These are phyloP conservation scores for Endogone sp. DNA, from an alignment of 192 early-diverging fungal species.

Conservation along the genomic window DNA sequence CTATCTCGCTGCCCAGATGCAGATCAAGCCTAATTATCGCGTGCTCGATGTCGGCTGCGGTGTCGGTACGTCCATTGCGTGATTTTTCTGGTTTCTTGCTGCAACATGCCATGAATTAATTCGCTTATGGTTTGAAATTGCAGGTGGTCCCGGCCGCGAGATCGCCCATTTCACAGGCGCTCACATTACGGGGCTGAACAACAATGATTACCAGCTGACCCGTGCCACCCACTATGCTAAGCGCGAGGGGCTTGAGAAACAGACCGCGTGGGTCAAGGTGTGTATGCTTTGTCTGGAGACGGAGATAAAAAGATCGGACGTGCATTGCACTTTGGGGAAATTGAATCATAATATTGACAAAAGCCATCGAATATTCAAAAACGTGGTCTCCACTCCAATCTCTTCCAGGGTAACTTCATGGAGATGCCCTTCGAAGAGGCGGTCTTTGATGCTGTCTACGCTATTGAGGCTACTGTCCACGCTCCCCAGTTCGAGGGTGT, in stretches of 20 bases:
- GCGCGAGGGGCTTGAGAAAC: constrained; percentile 57
- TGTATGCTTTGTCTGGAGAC: background rate
- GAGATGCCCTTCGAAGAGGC: constrained; percentile 82
- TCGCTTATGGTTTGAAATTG: too few relatives aligned
- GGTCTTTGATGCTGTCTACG: constrained; percentile 86
- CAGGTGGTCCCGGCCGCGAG: constrained; percentile 90
- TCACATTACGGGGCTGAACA: constrained; percentile 90
- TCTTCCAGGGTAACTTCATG: constrained; percentile 82
- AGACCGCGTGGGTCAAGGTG: constrained; percentile 47
- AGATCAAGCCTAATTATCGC: constrained; percentile 60
- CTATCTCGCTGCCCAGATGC: constrained; percentile 72
- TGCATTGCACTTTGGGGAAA: background rate
- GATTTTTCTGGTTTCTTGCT: background rate
- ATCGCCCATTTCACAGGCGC: constrained; percentile 88
- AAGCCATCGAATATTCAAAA: background rate
- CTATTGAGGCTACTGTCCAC: constrained; percentile 96
- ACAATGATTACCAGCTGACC: constrained; percentile 92
- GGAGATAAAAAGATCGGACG: background rate
- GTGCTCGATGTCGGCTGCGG: constrained; percentile 96
- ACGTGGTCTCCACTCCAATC: constrained; percentile 16
- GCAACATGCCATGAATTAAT: background rate
- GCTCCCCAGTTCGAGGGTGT: constrained; percentile 79
- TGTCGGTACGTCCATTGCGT: constrained; percentile 59
- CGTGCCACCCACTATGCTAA: constrained; percentile 71
- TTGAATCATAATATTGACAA: too few relatives aligned